A percentile compares a stretch with the other conserved stretches of the same genome.
phyloP scores from a whole-genome alignment of 352 stramenopile genomes.

The Globisporangium radiosum region DNA sequence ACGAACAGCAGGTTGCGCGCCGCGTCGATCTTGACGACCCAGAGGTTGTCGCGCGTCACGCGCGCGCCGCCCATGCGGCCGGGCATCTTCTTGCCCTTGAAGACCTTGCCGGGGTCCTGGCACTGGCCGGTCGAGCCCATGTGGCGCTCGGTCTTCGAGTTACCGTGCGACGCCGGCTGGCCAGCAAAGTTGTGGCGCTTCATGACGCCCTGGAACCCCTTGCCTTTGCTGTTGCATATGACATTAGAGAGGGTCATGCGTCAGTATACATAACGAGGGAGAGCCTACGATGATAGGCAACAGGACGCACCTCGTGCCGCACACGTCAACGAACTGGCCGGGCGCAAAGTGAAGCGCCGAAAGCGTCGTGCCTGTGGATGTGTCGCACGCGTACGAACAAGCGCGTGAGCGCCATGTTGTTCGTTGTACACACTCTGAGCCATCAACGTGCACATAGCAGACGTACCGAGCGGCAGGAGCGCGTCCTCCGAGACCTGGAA shows the following conservation, averaged over 20 bases:
- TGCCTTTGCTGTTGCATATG: slow-evolving; percentile 51
- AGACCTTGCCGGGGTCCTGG: slow-evolving; percentile 97
- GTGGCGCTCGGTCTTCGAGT: slow-evolving; percentile 95
- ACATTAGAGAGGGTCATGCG: neutral
- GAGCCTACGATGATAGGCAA: neutral
- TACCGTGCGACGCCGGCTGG: slow-evolving; percentile 96
- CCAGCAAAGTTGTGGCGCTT: slow-evolving; percentile 97
- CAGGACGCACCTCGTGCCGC: slow-evolving; percentile 72
- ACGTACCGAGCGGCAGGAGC: slow-evolving; percentile 71
- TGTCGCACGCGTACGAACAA: neutral
- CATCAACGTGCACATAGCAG: neutral
- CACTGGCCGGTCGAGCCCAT: slow-evolving; percentile 97
- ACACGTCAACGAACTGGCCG: slow-evolving; percentile 97
- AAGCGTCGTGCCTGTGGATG: slow-evolving; percentile 65
- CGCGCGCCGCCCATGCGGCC: slow-evolving; percentile 93
- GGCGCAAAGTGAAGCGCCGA: slow-evolving; percentile 96
- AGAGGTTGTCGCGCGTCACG: slow-evolving; percentile 96
- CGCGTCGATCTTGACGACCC: slow-evolving; percentile 89
- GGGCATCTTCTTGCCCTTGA: slow-evolving; percentile 99
- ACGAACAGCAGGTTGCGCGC: slow-evolving; percentile 93
- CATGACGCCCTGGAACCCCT: slow-evolving; percentile 95
- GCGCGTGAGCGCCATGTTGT: neutral
- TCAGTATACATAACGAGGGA: neutral
- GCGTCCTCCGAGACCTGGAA: slow-evolving; percentile 92
- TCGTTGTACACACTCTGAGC: neutral